Evolutionary conservation across 1,139 yeast species (phyloP).

Genomic region (Pichia cactophila): DNA sequence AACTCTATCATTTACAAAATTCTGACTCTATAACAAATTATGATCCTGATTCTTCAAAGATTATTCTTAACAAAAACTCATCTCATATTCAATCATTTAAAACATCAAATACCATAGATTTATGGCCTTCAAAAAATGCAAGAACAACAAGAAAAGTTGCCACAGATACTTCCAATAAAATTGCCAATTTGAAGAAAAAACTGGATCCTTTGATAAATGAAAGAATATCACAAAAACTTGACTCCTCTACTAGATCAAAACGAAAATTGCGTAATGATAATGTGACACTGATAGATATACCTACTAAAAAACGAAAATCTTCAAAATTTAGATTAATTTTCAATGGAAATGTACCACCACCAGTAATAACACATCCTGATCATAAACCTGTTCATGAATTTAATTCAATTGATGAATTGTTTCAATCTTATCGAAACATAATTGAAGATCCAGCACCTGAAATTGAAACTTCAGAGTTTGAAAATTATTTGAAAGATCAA

Average conservation of each 20-base stretch:
- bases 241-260: not conserved
- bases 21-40: slow-evolving; percentile 49
- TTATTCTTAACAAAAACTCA: slow-evolving; percentile 17
- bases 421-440: slow-evolving; percentile 43
- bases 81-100: slow-evolving; percentile 30
- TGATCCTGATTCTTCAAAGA: slow-evolving; percentile 37
- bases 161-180: not conserved
- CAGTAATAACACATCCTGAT: slow-evolving; percentile 68
- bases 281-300: slow-evolving; percentile 2
- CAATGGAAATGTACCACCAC: slow-evolving; percentile 46
- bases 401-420: slow-evolving; percentile 34
- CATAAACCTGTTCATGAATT: slow-evolving; percentile 45
- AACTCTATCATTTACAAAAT: slow-evolving; percentile 37
- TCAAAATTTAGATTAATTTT: slow-evolving; percentile 33
- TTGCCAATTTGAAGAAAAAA: slow-evolving; percentile 3
- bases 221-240: slow-evolving; percentile 3
- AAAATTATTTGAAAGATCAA: slow-evolving; percentile 42
- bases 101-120: slow-evolving; percentile 33
- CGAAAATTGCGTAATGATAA: not conserved
- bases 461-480: slow-evolving; percentile 36
- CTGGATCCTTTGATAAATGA: slow-evolving; percentile 1
- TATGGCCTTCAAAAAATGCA: slow-evolving; percentile 15
- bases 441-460: slow-evolving; percentile 46
- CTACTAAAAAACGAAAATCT: not conserved
- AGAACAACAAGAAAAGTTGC: slow-evolving; percentile 16